Percentiles rank a stretch among this genome's conserved stretches.
Evolutionary conservation across 805 yeast genomes (phyloP).

Genomic region (Jamesozyma jinghongensis): DNA sequence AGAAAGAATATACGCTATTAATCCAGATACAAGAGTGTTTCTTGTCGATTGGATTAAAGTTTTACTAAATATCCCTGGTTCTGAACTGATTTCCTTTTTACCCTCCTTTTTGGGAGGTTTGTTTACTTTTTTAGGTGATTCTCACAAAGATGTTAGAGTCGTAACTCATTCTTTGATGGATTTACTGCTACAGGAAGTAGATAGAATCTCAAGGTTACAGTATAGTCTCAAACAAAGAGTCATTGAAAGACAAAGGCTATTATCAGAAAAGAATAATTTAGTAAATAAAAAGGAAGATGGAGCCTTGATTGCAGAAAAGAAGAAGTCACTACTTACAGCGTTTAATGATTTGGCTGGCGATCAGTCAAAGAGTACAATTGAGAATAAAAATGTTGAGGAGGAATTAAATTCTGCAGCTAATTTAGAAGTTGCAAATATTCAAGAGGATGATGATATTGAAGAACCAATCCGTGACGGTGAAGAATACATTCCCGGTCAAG

Average conservation of each 20-base stretch:
- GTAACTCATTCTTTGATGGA: constrained; percentile 75
- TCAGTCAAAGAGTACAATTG: constrained; percentile 8
- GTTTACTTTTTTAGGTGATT: constrained; percentile 67
- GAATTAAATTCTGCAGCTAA: constrained; percentile 8
- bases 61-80: constrained; percentile 86
- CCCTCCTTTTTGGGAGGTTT: constrained; percentile 83
- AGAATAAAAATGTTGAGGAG: constrained; percentile 19
- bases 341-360: constrained; percentile 16
- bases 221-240: constrained; percentile 35
- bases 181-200: constrained; percentile 69
- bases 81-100: constrained; percentile 75
- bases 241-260: constrained; percentile 11
- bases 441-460: constrained; percentile 10
- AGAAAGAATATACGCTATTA: constrained; percentile 85
- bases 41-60: constrained; percentile 89
- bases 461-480: constrained; percentile 37
- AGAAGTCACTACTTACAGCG: constrained; percentile 25
- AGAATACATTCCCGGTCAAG: constrained; percentile 66
- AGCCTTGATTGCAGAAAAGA: constrained; percentile 25
- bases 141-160: constrained; percentile 78
- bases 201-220: constrained; percentile 63
- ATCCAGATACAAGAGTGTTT: constrained; percentile 87
- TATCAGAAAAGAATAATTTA: constrained; percentile 14
- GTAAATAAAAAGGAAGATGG: constrained; percentile 26
- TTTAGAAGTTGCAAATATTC: constrained; percentile 1